Conservation (phyloP, 148 eudicot genomes). For the Vaccinium darrowii region DNA sequence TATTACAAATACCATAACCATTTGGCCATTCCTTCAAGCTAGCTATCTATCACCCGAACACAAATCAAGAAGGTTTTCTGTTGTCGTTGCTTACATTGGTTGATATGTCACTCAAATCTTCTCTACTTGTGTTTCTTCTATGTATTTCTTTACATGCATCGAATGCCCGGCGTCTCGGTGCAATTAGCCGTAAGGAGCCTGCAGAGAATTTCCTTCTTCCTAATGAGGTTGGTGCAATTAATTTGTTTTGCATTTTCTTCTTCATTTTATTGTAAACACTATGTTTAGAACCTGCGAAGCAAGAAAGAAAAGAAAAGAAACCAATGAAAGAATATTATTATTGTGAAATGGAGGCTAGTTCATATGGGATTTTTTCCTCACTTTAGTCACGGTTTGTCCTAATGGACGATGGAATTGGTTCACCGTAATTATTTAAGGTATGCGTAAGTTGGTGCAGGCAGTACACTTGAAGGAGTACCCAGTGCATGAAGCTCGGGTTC, state of each 20-base stretch:
- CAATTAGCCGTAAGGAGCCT: not conserved
- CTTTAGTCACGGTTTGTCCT: not conserved
- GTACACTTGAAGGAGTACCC: too few species aligned
- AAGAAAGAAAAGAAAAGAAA: not conserved
- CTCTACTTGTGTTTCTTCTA: slow-evolving; percentile 28
- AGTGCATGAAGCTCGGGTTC: too few species aligned
- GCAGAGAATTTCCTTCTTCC: slow-evolving; percentile 9
- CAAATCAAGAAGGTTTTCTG: not conserved
- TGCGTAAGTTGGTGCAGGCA: too few species aligned
- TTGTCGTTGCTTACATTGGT: not conserved
- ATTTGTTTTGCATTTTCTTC: not conserved
- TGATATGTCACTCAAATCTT: slow-evolving; percentile 26
- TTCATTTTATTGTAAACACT: not conserved
- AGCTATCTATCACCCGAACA: not conserved
- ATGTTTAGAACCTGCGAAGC: not conserved
- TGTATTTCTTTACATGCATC: slow-evolving; percentile 29
- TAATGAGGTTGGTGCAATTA: slow-evolving; percentile 26
- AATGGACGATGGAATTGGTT: not conserved
- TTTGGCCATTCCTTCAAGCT: not conserved
- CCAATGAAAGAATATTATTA: not conserved
- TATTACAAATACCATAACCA: not conserved
- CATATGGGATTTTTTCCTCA: not conserved
- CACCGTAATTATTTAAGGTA: not conserved
- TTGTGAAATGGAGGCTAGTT: not conserved
- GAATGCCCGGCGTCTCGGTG: slow-evolving; percentile 26